Conservation (phyloP, 495 filamentous ascomycete genomes). For the Sabuloglossum arenarium region DNA sequence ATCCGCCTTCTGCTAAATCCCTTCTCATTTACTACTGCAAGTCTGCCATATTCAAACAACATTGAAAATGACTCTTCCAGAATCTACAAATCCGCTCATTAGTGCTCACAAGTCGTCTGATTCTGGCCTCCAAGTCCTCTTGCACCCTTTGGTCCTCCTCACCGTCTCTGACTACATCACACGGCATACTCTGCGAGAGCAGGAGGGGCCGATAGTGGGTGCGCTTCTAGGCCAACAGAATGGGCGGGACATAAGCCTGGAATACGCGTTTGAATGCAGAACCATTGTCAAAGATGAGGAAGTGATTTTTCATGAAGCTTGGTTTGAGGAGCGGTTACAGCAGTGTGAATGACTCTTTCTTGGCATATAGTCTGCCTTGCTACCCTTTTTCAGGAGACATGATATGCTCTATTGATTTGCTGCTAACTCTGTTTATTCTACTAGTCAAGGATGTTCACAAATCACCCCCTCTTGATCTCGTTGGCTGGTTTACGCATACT, state of each 20-base stretch:
- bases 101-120: conserved; percentile 45
- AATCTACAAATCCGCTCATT: conserved; percentile 25
- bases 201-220: conserved; percentile 59
- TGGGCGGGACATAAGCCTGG: conserved; percentile 75
- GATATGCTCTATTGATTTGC: neutral
- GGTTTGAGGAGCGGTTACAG: conserved; percentile 62
- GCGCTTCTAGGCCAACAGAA: conserved; percentile 77
- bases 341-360: conserved; percentile 43
- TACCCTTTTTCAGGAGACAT: neutral
- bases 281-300: conserved; percentile 27
- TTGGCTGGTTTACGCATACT: conserved; percentile 86
- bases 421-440: neutral
- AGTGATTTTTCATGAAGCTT: conserved; percentile 35
- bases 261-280: conserved; percentile 76
- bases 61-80: neutral
- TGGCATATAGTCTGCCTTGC: neutral
- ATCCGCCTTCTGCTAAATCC: too few relatives aligned
- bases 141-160: conserved; percentile 88
- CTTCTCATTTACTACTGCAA: too few relatives aligned
- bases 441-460: conserved; percentile 82
- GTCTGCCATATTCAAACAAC: too few relatives aligned
- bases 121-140: conserved; percentile 58
- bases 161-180: conserved; percentile 95
- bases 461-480: conserved; percentile 58
- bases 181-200: conserved; percentile 57